phyloP scores from a whole-genome alignment of 768 basidiomycete species.

The Crepidotus variabilis region DNA sequence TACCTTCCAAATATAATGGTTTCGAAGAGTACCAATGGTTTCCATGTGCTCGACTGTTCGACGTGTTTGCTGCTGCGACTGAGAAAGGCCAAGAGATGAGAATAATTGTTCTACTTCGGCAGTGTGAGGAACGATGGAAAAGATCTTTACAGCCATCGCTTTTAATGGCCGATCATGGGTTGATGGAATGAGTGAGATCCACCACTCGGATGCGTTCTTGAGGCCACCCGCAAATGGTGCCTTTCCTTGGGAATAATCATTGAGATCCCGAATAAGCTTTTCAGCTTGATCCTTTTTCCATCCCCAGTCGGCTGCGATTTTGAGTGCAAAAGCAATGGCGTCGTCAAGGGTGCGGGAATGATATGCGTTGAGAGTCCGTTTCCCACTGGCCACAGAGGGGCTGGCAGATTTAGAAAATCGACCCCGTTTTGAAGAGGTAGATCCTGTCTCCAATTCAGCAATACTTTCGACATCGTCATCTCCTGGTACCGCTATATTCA shows the following conservation, averaged over 20 bases:
- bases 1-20: neutral
- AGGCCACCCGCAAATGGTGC: constrained; percentile 18
- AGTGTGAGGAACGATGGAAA: constrained; percentile 23
- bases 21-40: constrained; percentile 2
- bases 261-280: constrained; percentile 17
- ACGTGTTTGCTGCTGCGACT: constrained; percentile 2
- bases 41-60: neutral
- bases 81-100: constrained; percentile 17
- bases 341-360: constrained; percentile 16
- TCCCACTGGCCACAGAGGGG: too few species aligned
- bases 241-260: constrained; percentile 17
- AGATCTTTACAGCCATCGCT: constrained; percentile 15
- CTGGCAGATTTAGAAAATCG: neutral
- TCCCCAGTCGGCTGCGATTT: constrained; percentile 20
- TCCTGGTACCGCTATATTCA: too few species aligned
- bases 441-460: neutral
- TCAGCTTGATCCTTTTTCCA: constrained; percentile 19
- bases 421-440: neutral
- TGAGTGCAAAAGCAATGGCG: constrained; percentile 16
- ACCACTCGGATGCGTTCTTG: constrained; percentile 23
- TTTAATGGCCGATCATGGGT: constrained; percentile 9
- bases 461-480: neutral
- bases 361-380: neutral
- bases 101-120: constrained; percentile 24
- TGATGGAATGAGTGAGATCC: neutral